Evolutionary conservation across 179 eudicot species (phyloP), one percentile per base, ranked within the genome.

Genomic region (Drosera spatulata): DNA sequence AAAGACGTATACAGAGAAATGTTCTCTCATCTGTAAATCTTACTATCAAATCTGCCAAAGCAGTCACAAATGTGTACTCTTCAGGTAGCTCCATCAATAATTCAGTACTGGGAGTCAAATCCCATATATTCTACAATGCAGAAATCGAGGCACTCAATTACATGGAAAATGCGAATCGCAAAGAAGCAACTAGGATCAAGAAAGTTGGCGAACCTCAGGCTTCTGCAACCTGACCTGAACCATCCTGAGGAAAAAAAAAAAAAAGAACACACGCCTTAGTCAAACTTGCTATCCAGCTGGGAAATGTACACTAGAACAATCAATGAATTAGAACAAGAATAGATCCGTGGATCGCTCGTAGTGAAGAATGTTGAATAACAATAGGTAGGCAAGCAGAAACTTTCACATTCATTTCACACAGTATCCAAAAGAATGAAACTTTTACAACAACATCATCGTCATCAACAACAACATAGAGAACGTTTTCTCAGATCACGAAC

Each of bases 41-140:
- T 61, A 87, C 91, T 53, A 87, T 87, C 65, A 85, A 72, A 58
- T 87, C 96, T 3, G 91, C 91, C 7, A 87, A 73, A 3, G 91
- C 96, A 3, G 85, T 85, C 74, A 82, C 91, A 49, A 80, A 87
- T 4, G 85, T 77, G 61, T 82, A 85, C 38, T 87, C 91, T 11
- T 71, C 80, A 0, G 88, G 96, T 8, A 87, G 82, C 76, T 87
- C 91, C 59, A 44, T 73, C 58, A 87, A 43, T 66, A 87, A 71
- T 48, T 87, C 91, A 0, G 85, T 77, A 60, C 80, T 86, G 3
- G 91, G 95, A 6, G 96, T 87, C 63, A 85, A 79, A 68, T 87
- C 88, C 96, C 96, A 87, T 91, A 85, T 87, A 62, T 80, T 78
- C 88, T 82, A 49, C 53, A 62, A 53, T 73, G 12, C 61, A 51